Evolutionary conservation across 2,329 filamentous ascomycete species (phyloP).

Genomic region (Neodidymelliopsis sp.): DNA sequence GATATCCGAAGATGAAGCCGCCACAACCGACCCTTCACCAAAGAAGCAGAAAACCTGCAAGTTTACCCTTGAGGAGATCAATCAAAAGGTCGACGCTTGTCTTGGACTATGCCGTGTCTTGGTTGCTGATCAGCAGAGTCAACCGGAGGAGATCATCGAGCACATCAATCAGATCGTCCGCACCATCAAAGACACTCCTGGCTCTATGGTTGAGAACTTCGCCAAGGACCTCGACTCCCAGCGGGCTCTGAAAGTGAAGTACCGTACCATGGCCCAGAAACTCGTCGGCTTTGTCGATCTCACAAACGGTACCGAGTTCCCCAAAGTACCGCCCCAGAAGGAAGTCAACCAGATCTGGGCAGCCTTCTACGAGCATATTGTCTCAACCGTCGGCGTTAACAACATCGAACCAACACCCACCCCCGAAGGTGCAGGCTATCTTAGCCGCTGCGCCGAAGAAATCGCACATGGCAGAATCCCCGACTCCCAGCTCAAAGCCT

Average conservation of each 20-base stretch:
- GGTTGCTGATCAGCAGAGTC: not conserved
- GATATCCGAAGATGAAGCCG: not conserved
- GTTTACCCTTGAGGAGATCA: not conserved
- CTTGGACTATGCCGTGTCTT: not conserved
- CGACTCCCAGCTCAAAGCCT: not conserved
- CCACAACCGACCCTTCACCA: not conserved
- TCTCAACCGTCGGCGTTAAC: conserved; percentile 5
- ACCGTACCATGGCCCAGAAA: not conserved
- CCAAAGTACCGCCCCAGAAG: not conserved
- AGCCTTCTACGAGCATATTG: not conserved
- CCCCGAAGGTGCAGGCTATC: not conserved
- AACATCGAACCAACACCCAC: not conserved
- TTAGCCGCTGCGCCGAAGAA: not conserved
- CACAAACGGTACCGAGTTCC: not conserved
- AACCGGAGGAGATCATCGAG: not conserved
- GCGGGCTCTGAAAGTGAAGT: not conserved
- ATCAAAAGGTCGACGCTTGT: not conserved
- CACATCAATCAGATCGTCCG: conserved; percentile 1
- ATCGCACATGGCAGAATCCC: conserved; percentile 2
- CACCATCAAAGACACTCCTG: not conserved
- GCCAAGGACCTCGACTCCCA: conserved; percentile 1
- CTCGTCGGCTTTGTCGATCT: not conserved
- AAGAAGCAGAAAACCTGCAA: not conserved
- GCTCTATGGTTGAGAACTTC: not conserved
- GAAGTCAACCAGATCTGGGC: conserved; percentile 2